A percentile compares a stretch with the other conserved stretches of the same genome.
Evolutionary conservation across 2,329 filamentous ascomycete species (phyloP).

Genomic region (Alternaria incomplexa): DNA sequence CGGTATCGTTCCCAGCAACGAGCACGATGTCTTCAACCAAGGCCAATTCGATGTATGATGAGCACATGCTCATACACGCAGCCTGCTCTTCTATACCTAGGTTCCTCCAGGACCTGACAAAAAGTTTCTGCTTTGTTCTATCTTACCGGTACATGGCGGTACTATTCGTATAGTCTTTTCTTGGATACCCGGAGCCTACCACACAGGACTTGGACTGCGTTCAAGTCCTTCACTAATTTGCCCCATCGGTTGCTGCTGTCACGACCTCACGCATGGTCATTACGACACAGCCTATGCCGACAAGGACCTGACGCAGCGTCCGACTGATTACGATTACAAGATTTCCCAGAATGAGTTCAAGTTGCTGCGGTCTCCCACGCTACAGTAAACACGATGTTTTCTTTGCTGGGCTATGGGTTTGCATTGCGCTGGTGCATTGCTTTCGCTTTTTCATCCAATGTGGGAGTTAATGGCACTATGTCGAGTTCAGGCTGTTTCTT

Average conservation of each 20-base stretch:
- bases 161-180: constrained; percentile 27
- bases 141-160: constrained; percentile 23
- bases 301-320: constrained; percentile 1
- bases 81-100: constrained; percentile 6
- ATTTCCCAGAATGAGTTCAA: constrained; percentile 16
- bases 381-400: constrained; percentile 21
- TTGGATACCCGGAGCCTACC: constrained; percentile 40
- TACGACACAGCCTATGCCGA: background rate
- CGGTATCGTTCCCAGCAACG: constrained; percentile 54
- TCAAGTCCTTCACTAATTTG: constrained; percentile 18
- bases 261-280: constrained; percentile 2
- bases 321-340: constrained; percentile 9
- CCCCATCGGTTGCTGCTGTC: constrained; percentile 12
- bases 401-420: constrained; percentile 30
- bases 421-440: constrained; percentile 45
- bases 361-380: constrained; percentile 8
- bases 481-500: constrained; percentile 12
- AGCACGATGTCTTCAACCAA: constrained; percentile 57
- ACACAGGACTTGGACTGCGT: constrained; percentile 30
- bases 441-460: constrained; percentile 25
- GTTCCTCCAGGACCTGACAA: constrained; percentile 27
- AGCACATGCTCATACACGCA: constrained; percentile 7
- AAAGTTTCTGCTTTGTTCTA: constrained; percentile 40
- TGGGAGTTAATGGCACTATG: constrained; percentile 12
- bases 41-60: constrained; percentile 47